Percentiles rank a stretch among this genome's conserved stretches.
phyloP scores from a whole-genome alignment of 768 basidiomycete species.

The Naganishia randhawae region DNA sequence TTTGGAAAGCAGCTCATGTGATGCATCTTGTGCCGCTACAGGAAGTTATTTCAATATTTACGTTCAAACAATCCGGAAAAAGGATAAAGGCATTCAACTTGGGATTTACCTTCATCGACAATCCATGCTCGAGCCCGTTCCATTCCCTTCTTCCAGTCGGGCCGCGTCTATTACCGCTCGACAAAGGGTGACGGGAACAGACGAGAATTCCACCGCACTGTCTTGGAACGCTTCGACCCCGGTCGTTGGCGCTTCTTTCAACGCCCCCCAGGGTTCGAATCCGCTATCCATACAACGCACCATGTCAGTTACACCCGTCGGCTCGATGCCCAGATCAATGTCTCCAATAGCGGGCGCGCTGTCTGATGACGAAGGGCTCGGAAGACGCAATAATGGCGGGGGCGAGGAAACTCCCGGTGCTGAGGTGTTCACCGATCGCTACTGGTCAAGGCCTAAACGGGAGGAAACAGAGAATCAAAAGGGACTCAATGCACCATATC shows the following conservation, averaged over 20 bases:
- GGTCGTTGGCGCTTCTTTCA: neutral
- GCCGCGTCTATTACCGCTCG: neutral
- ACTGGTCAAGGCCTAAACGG: conserved; percentile 7
- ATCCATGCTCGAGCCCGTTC: conserved; percentile 71
- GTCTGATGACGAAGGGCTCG: conserved; percentile 25
- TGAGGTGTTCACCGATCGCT: conserved; percentile 2
- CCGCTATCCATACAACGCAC: conserved; percentile 23
- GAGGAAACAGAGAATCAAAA: conserved; percentile 4
- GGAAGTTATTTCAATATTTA: conserved; percentile 61
- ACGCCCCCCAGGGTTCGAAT: neutral
- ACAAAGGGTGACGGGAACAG: neutral
- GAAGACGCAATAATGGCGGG: neutral
- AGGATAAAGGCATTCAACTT: conserved; percentile 61
- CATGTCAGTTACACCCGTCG: conserved; percentile 24
- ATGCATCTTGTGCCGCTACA: neutral
- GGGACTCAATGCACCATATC: conserved; percentile 29
- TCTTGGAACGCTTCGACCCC: conserved; percentile 12
- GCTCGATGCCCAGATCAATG: conserved; percentile 11
- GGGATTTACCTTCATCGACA: conserved; percentile 88
- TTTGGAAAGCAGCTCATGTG: neutral
- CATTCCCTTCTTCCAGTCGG: conserved; percentile 30
- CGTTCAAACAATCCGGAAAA: conserved; percentile 81
- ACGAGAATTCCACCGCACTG: neutral
- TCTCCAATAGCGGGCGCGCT: conserved; percentile 22
- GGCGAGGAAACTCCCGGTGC: conserved; percentile 15